Percentiles rank a stretch among this genome's conserved stretches.
These are phyloP conservation scores for Erodium moschatum DNA, from an alignment of 441 rosid genomes.

Conservation along the genomic window DNA sequence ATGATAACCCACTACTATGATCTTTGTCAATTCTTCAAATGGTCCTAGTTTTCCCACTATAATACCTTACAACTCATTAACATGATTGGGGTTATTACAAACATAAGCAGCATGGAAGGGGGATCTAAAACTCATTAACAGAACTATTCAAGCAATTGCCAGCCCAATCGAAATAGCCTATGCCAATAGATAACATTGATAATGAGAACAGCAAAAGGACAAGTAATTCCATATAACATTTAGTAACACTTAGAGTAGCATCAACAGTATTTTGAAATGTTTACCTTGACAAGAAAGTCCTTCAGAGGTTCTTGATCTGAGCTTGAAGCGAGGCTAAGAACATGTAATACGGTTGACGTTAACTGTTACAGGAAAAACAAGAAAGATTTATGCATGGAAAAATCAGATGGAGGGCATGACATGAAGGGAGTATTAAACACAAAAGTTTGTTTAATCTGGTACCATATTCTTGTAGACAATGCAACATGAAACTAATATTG, in stretches of 20 bases:
- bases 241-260: slow-evolving; percentile 3
- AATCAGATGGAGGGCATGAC: too few relatives aligned
- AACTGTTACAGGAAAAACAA: slow-evolving; percentile 45
- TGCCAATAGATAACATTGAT: neutral
- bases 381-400: too few relatives aligned
- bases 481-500: too few relatives aligned
- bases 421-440: too few relatives aligned
- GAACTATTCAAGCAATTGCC: neutral
- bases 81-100: neutral
- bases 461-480: too few relatives aligned
- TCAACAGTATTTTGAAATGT: slow-evolving; percentile 19
- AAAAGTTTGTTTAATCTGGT: too few relatives aligned
- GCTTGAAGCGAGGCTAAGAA: slow-evolving; percentile 55
- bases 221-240: neutral
- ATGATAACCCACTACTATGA: too few relatives aligned
- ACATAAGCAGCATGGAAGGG: neutral
- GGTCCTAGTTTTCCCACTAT: neutral
- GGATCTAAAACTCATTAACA: neutral
- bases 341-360: slow-evolving; percentile 72
- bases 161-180: neutral
- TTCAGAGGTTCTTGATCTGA: slow-evolving; percentile 44
- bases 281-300: slow-evolving; percentile 73
- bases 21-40: too few relatives aligned
- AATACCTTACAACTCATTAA: too few relatives aligned
- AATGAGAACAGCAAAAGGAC: neutral